A percentile compares a stretch with the other conserved stretches of the same genome.
Conservation (phyloP, 805 yeast genomes). For the Nakazawaea ishiwadae region DNA sequence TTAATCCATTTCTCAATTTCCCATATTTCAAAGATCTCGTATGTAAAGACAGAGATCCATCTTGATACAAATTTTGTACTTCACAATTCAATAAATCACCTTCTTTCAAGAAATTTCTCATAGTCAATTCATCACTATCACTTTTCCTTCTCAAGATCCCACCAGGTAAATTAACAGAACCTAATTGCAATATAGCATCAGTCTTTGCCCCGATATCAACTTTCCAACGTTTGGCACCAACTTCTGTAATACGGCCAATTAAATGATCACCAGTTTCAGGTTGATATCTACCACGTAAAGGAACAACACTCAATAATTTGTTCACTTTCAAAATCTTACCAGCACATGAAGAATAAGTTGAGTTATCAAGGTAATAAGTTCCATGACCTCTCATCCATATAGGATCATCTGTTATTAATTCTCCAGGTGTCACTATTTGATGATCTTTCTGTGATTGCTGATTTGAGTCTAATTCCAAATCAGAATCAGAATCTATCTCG, state of each 20-base stretch:
- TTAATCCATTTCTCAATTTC: constrained; percentile 86
- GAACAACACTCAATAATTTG: constrained; percentile 77
- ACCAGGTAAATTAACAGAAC: constrained; percentile 95
- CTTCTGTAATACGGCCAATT: constrained; percentile 91
- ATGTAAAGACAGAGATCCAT: constrained; percentile 91
- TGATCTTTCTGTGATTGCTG: constrained; percentile 12
- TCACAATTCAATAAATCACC: constrained; percentile 96
- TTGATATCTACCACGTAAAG: constrained; percentile 80
- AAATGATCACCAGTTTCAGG: constrained; percentile 98
- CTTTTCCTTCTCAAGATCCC: constrained; percentile 92
- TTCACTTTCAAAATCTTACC: constrained; percentile 87
- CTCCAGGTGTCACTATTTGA: constrained; percentile 86
- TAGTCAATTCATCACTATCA: constrained; percentile 92
- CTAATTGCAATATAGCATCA: constrained; percentile 87
- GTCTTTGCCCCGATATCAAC: constrained; percentile 96
- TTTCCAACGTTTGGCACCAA: constrained; percentile 91
- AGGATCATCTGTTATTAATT: constrained; percentile 91
- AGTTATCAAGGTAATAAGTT: constrained; percentile 71
- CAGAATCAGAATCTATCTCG: constrained; percentile 24
- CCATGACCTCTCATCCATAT: constrained; percentile 99
- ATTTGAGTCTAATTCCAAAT: constrained; percentile 23
- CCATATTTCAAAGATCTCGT: constrained; percentile 96
- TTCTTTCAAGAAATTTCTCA: constrained; percentile 91
- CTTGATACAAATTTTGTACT: constrained; percentile 83
- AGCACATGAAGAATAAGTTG: constrained; percentile 87